These are phyloP conservation scores for Lavandula angustifolia DNA, from an alignment of 257 asterid genomes.

Conservation along the genomic window DNA sequence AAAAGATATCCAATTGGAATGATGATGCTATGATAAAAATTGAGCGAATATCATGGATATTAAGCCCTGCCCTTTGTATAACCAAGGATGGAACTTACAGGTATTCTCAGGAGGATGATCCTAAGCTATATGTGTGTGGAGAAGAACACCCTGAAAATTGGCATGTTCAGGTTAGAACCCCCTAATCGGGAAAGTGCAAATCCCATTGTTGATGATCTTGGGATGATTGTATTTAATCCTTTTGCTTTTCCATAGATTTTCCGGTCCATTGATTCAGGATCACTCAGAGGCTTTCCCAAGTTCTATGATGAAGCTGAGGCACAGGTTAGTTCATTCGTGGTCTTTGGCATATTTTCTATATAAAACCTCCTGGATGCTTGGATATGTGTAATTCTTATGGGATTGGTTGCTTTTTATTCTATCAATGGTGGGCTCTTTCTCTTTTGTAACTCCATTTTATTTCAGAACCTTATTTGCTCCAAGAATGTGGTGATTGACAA, in stretches of 20 bases:
- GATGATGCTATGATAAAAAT: slow-evolving; percentile 93
- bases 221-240: slow-evolving; percentile 18
- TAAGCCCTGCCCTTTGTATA: slow-evolving; percentile 63
- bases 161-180: slow-evolving; percentile 79
- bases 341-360: slow-evolving; percentile 24
- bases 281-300: slow-evolving; percentile 80
- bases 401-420: slow-evolving; percentile 2
- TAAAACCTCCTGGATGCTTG: not conserved
- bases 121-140: slow-evolving; percentile 52
- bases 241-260: slow-evolving; percentile 57
- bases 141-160: slow-evolving; percentile 74
- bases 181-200: slow-evolving; percentile 26
- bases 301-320: slow-evolving; percentile 50
- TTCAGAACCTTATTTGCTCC: slow-evolving; percentile 72
- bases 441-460: slow-evolving; percentile 17
- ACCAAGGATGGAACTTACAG: slow-evolving; percentile 51
- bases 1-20: slow-evolving; percentile 64
- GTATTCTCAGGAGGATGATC: slow-evolving; percentile 58
- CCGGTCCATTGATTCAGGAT: slow-evolving; percentile 94
- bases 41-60: slow-evolving; percentile 93
- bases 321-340: slow-evolving; percentile 48
- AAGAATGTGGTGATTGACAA: slow-evolving; percentile 72
- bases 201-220: slow-evolving; percentile 31
- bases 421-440: slow-evolving; percentile 11
- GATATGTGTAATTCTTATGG: slow-evolving; percentile 13